A percentile compares a stretch with the other conserved stretches of the same genome.
Conservation (phyloP, 768 basidiomycete genomes). For the Trichaptum fuscoviolaceum region DNA sequence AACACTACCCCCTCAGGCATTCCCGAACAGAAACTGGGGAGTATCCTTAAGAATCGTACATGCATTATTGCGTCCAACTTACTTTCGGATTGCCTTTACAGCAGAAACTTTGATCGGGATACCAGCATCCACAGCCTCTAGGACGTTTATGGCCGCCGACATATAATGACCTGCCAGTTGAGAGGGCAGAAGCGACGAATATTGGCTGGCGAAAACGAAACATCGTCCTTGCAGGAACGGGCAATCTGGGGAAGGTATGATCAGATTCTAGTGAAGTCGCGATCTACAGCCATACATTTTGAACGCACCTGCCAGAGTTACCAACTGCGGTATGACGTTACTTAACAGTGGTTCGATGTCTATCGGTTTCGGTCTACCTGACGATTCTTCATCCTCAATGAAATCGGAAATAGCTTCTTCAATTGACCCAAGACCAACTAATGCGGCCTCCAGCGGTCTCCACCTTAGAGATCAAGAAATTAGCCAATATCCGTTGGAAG, state of each 20-base stretch:
- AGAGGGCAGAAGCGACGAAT: constrained; percentile 64
- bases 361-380: constrained; percentile 58
- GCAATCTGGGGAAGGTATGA: constrained; percentile 43
- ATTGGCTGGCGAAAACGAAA: constrained; percentile 93
- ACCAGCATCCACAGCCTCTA: constrained; percentile 65
- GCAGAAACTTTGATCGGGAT: constrained; percentile 94
- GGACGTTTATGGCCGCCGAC: constrained; percentile 77
- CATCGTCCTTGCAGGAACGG: constrained; percentile 94
- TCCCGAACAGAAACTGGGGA: constrained; percentile 62
- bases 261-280: neutral
- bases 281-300: constrained; percentile 1
- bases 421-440: constrained; percentile 79
- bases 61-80: constrained; percentile 18
- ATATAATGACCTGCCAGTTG: constrained; percentile 81
- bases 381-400: constrained; percentile 69
- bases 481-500: neutral
- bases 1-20: constrained; percentile 54
- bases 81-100: constrained; percentile 93
- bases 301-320: constrained; percentile 61
- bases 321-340: constrained; percentile 72
- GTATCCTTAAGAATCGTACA: constrained; percentile 10
- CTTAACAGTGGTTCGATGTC: constrained; percentile 74
- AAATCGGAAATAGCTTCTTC: constrained; percentile 71
- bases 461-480: constrained; percentile 52
- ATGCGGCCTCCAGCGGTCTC: constrained; percentile 82